Conservation (phyloP, 2,329 filamentous ascomycete species). For the Pseudopyrenochaeta lycopersici region DNA sequence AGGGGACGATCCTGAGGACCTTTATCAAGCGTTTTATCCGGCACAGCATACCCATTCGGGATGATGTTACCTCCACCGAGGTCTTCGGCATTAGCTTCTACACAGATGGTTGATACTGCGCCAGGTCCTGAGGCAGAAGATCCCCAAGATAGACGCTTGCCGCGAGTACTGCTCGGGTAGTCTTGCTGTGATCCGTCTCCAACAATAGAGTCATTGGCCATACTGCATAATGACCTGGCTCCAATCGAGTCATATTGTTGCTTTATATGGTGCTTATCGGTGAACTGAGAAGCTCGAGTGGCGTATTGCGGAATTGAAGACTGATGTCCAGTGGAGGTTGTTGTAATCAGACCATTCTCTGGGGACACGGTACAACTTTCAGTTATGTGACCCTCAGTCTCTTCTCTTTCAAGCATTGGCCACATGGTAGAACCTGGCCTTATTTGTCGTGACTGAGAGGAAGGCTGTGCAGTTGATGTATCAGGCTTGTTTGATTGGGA, state of each 20-base stretch:
- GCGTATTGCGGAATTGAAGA: not conserved
- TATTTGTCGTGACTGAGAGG: constrained; percentile 1
- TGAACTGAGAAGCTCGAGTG: not conserved
- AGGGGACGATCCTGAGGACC: constrained; percentile 9
- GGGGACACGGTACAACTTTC: not conserved
- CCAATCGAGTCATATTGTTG: constrained; percentile 4
- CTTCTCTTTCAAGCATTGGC: constrained; percentile 16
- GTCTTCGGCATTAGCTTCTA: constrained; percentile 37
- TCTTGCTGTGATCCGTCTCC: constrained; percentile 9
- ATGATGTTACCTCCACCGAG: constrained; percentile 14
- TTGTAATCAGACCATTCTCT: not conserved
- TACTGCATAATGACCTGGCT: constrained; percentile 13
- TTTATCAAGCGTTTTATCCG: not conserved
- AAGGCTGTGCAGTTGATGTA: not conserved
- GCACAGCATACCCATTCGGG: constrained; percentile 17
- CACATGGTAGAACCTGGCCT: constrained; percentile 17
- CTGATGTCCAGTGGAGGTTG: not conserved
- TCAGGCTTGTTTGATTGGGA: not conserved
- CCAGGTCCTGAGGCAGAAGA: constrained; percentile 21
- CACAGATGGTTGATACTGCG: constrained; percentile 28
- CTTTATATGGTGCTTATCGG: not conserved
- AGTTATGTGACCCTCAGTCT: not conserved
- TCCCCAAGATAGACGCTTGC: constrained; percentile 32
- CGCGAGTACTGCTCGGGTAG: constrained; percentile 12
- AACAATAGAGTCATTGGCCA: constrained; percentile 8